Base-by-base conservation (phyloP, 148 eudicot species). In the Arbutus unedo region DNA sequence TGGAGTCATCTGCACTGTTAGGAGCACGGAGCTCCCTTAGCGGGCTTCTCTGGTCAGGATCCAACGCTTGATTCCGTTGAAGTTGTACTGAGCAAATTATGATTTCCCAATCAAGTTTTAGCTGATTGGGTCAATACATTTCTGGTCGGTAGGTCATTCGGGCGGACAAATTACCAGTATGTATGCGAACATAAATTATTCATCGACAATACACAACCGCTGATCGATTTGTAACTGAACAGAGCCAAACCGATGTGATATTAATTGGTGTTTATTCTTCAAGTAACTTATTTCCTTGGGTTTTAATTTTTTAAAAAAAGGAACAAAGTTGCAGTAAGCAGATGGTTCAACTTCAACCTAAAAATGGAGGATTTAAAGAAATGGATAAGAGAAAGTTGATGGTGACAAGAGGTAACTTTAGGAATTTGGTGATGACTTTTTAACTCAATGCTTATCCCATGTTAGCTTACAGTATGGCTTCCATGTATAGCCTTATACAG, bases 331-430 rank as follows among this genome's bases (percentile, higher is more conserved):
- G 64, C 23, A 19, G 8, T 57, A 16, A 5, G 23, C 62, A 55
- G 16, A 4, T 3, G 59, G 23, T 60, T 5, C 67, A 60, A 60
- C 19, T 21, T 21, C 31, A 60, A 60, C 25, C 67, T 13, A 41
- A 11, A 41, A 41, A 41, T 8, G 74, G 21, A 70, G 21, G 14
- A 4, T 5, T 43, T 48, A 70, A 70, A 43, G 74, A 6, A 70
- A 43, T 43, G 49, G 74, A 43, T 70, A 70, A 70, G n/a, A 41
- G 21, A 0, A 2, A 14, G n/a, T 70, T 70, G 74, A 70, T 70
- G 74, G 74, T 70, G 74, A 70, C 74, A 70, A 70, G 8, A 38
- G 48, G n/a, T 66, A 70, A 16, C 48, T 70, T 41, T 41, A 6
- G 74, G 41, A 15, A 8, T 41, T 70, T 70, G 48, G 73, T 68